Evolutionary conservation across 306 rosid genomes (phyloP).

Genomic region (Cyamopsis tetragonoloba): DNA sequence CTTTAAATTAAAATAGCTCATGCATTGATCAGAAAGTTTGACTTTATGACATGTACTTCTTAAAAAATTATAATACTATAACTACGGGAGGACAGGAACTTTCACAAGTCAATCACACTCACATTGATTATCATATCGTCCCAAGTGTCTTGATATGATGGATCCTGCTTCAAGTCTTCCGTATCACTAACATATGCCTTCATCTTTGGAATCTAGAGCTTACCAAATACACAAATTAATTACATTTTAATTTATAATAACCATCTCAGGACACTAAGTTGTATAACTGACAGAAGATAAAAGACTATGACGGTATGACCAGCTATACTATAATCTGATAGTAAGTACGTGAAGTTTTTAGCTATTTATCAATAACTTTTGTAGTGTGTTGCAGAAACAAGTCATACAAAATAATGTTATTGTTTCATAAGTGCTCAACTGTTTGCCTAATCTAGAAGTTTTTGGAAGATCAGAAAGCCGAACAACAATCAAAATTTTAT

Average conservation of each 20-base stretch:
- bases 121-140: conserved; percentile 94
- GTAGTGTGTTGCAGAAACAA: background rate
- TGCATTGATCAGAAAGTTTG: conserved; percentile 15
- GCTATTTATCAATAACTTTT: background rate
- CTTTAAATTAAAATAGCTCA: background rate
- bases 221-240: conserved; percentile 63
- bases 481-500: background rate
- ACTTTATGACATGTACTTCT: background rate
- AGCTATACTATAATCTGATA: conserved; percentile 1
- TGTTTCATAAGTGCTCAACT: background rate
- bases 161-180: conserved; percentile 91
- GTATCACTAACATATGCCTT: conserved; percentile 97
- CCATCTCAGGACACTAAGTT: conserved; percentile 20
- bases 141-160: conserved; percentile 92
- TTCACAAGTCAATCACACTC: conserved; percentile 37
- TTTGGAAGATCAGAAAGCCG: background rate
- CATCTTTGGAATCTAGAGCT: conserved; percentile 99
- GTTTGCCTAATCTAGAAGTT: background rate
- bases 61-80: conserved; percentile 8
- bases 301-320: background rate
- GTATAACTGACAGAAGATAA: background rate
- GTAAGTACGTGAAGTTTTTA: background rate
- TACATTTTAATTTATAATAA: conserved; percentile 34
- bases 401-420: background rate
- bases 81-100: background rate